Conservation (phyloP, 176 grass and related monocot species). For the Lolium multiflorum region DNA sequence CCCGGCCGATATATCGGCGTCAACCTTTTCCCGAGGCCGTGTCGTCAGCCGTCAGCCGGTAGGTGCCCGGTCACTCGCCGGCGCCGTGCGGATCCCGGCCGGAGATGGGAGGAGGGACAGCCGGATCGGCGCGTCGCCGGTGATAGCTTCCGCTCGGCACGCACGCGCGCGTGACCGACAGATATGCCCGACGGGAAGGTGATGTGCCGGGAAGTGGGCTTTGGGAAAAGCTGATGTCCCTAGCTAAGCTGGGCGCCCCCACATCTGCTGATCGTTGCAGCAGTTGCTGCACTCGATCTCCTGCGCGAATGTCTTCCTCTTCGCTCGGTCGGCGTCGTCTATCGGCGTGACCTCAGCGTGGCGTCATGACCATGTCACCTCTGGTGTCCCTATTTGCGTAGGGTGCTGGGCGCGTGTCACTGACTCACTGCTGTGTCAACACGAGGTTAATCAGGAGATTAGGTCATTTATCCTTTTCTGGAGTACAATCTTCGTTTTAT, state of each 20-base stretch:
- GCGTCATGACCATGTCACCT: constrained; percentile 39
- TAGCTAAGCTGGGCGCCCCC: neutral
- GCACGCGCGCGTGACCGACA: neutral
- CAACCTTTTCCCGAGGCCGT: neutral
- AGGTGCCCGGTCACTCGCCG: constrained; percentile 29
- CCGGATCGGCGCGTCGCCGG: neutral
- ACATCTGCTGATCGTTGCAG: constrained; percentile 20
- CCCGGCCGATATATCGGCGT: neutral
- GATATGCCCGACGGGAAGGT: constrained; percentile 35
- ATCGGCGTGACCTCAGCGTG: constrained; percentile 25
- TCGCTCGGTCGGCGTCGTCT: neutral
- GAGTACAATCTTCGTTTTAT: neutral
- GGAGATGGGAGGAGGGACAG: neutral
- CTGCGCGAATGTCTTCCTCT: constrained; percentile 12
- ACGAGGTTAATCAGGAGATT: neutral
- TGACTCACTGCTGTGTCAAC: neutral
- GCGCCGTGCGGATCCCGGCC: neutral
- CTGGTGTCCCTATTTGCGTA: neutral
- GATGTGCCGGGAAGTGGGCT: constrained; percentile 26
- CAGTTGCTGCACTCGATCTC: neutral
- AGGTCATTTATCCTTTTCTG: neutral
- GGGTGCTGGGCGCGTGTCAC: neutral
- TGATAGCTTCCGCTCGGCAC: neutral
- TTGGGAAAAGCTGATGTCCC: constrained; percentile 29
- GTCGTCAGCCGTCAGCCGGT: constrained; percentile 18